Percentiles rank a stretch among this genome's conserved stretches.
Conservation (phyloP, 2,329 filamentous ascomycete genomes). For the Beauveria sp. region DNA sequence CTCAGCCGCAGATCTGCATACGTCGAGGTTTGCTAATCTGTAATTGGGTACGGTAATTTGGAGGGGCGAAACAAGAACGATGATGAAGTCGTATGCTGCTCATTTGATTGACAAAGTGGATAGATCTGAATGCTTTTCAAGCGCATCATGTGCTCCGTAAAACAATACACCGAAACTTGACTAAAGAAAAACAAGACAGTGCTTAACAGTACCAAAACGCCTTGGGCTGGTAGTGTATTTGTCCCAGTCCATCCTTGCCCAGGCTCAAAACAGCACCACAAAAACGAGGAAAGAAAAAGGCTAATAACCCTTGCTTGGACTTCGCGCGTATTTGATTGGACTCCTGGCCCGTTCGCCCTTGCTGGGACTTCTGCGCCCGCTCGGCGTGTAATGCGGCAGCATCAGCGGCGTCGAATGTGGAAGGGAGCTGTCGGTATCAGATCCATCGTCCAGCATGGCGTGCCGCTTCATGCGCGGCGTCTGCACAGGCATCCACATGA, state of each 20-base stretch:
- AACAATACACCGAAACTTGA: background rate
- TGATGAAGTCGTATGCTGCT: background rate
- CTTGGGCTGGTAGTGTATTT: background rate
- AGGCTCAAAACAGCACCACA: background rate
- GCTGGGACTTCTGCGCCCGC: slow-evolving; percentile 37
- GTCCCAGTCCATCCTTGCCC: background rate
- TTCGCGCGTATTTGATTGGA: slow-evolving; percentile 37
- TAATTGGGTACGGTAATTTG: background rate
- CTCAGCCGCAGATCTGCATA: background rate
- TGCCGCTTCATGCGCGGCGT: slow-evolving; percentile 39
- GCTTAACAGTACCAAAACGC: background rate
- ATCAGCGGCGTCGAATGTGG: slow-evolving; percentile 33
- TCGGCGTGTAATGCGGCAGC: slow-evolving; percentile 39
- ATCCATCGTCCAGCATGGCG: slow-evolving; percentile 34
- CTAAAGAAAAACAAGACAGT: background rate
- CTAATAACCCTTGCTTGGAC: slow-evolving; percentile 31
- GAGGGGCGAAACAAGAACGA: too few species aligned
- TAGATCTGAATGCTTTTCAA: background rate
- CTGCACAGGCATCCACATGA: slow-evolving; percentile 44
- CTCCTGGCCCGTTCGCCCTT: slow-evolving; percentile 43
- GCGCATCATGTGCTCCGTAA: background rate
- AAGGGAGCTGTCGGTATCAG: slow-evolving; percentile 47
- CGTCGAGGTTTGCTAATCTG: background rate
- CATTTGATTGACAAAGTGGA: background rate
- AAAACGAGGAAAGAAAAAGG: background rate